Conservation (phyloP, 805 yeast species). For the Wickerhamiella brachini region DNA sequence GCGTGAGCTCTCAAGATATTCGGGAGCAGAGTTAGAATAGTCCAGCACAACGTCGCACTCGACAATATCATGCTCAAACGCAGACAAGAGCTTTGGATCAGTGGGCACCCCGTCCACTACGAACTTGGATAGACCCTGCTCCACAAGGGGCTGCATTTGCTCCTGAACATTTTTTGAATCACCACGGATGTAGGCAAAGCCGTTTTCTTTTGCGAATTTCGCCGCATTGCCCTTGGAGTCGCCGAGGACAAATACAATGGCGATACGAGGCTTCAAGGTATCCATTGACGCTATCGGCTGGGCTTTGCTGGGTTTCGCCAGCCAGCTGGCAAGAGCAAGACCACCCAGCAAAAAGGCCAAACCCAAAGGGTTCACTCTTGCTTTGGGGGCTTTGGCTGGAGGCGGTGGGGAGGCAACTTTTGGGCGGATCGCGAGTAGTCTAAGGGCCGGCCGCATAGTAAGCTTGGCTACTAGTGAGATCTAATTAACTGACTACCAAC, state of each 20-base stretch:
- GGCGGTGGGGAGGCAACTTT: not conserved
- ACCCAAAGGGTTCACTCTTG: slow-evolving; percentile 1
- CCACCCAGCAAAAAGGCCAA: slow-evolving; percentile 13
- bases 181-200: slow-evolving; percentile 9
- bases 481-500: too few species aligned
- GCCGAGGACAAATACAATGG: slow-evolving; percentile 16
- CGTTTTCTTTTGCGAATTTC: slow-evolving; percentile 7
- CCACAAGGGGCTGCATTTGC: slow-evolving; percentile 9
- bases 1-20: not conserved
- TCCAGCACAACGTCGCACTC: slow-evolving; percentile 15
- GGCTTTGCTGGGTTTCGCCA: slow-evolving; percentile 13
- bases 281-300: slow-evolving; percentile 16
- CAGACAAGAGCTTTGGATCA: not conserved
- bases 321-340: slow-evolving; percentile 12
- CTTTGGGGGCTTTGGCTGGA: not conserved
- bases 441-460: not conserved
- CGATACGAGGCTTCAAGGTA: slow-evolving; percentile 14
- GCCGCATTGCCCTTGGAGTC: slow-evolving; percentile 8
- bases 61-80: slow-evolving; percentile 11
- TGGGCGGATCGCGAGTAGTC: not conserved
- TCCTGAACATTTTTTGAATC: not conserved
- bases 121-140: slow-evolving; percentile 12
- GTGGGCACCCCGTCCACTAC: slow-evolving; percentile 12
- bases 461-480: too few species aligned
- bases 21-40: slow-evolving; percentile 3